A percentile compares a stretch with the other conserved stretches of the same genome.
Conservation (phyloP, 1,139 yeast species). For the Pichia cactophila region DNA sequence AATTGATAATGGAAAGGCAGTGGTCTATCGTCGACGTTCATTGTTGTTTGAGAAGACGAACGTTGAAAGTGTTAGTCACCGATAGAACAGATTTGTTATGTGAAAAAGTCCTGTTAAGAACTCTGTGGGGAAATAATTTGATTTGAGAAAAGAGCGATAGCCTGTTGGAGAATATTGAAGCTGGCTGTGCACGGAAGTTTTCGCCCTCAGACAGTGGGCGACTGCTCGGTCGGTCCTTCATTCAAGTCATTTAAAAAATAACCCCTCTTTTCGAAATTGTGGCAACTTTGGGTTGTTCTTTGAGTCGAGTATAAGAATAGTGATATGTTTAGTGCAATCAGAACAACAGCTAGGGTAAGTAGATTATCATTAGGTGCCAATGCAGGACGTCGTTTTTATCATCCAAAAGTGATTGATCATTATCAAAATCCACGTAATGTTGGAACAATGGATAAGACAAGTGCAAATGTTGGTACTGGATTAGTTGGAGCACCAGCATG, state of each 20-base stretch:
- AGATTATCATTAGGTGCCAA: background rate
- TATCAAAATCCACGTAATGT: conserved; percentile 96
- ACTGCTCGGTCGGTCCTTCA: no score
- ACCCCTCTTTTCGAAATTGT: background rate
- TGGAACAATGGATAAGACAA: conserved; percentile 79
- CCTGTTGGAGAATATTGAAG: no score
- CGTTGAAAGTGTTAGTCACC: no score
- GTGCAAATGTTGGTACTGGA: conserved; percentile 87
- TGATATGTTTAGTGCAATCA: background rate
- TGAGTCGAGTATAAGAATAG: no score
- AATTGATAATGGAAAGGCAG: conserved; percentile 89
- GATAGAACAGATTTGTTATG: no score
- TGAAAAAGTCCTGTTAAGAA: no score
- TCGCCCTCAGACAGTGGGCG: no score
- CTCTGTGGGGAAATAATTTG: no score
- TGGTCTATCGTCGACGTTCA: conserved; percentile 24
- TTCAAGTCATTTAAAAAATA: no score
- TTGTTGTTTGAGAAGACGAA: background rate
- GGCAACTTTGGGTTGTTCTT: background rate
- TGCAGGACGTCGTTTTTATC: conserved; percentile 36
- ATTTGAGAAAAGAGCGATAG: no score
- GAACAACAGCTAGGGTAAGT: background rate
- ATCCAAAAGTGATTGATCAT: conserved; percentile 79
- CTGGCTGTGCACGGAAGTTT: no score
- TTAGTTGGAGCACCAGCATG: conserved; percentile 98